Conservation (phyloP, 148 eudicot species). For the Rhododendron ferrugineum region DNA sequence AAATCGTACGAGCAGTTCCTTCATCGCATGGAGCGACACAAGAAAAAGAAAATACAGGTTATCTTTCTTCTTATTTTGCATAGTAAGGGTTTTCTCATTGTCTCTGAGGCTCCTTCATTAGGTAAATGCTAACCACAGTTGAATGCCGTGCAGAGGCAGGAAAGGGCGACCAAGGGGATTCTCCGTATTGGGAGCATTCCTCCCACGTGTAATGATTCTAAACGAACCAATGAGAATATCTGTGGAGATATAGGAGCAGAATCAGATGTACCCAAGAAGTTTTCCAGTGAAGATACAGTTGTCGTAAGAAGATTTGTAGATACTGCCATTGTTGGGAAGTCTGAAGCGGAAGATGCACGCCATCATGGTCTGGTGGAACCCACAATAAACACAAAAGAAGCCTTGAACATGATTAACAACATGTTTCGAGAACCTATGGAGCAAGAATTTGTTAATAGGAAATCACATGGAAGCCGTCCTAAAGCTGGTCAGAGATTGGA, state of each 20-base stretch:
- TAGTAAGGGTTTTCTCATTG: not conserved
- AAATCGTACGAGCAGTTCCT: constrained; percentile 80
- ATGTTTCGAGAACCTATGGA: constrained; percentile 91
- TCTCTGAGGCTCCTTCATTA: constrained; percentile 3
- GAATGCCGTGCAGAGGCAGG: constrained; percentile 38
- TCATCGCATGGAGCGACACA: constrained; percentile 58
- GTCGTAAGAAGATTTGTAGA: constrained; percentile 67
- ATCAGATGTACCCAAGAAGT: constrained; percentile 22
- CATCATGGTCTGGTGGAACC: constrained; percentile 98
- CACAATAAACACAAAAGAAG: constrained; percentile 85
- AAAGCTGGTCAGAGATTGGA: constrained; percentile 30
- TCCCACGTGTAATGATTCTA: constrained; percentile 13
- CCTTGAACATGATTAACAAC: constrained; percentile 74
- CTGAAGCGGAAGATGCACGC: constrained; percentile 76
- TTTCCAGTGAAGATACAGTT: constrained; percentile 58
- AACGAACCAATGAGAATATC: constrained; percentile 21
- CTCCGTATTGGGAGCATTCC: constrained; percentile 22
- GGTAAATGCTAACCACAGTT: constrained; percentile 3
- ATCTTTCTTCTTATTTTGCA: not conserved
- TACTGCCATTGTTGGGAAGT: constrained; percentile 68
- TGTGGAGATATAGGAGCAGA: constrained; percentile 18
- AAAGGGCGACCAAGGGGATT: constrained; percentile 38
- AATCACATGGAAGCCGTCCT: constrained; percentile 29
- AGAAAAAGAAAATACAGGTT: constrained; percentile 64
- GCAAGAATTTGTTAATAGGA: constrained; percentile 41